A percentile compares a stretch with the other conserved stretches of the same genome.
Conservation (phyloP, 768 basidiomycete genomes). For the Cyclocybe cylindracea region DNA sequence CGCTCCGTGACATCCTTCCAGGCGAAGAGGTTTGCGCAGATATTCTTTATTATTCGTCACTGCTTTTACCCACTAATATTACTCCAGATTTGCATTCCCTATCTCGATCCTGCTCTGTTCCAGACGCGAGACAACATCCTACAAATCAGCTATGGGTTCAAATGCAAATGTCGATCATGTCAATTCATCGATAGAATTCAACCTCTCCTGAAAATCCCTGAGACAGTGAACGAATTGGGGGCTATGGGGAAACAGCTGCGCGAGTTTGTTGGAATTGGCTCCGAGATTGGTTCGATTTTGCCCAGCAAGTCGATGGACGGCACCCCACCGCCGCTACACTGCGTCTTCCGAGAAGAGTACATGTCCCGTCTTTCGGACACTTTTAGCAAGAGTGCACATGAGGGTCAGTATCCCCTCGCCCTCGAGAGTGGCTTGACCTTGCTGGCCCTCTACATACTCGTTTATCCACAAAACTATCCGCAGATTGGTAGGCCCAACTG, state of each 20-base stretch:
- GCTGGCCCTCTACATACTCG: constrained; percentile 63
- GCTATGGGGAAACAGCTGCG: constrained; percentile 34
- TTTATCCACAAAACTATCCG: constrained; percentile 81
- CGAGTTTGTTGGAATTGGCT: constrained; percentile 35
- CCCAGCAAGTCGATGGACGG: constrained; percentile 29
- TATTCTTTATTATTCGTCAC: background rate
- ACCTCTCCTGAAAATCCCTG: constrained; percentile 39
- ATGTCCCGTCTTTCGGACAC: constrained; percentile 57
- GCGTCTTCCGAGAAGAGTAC: constrained; percentile 57
- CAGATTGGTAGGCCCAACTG: constrained; percentile 62
- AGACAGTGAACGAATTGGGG: constrained; percentile 28
- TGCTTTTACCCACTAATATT: background rate
- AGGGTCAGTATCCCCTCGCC: constrained; percentile 55
- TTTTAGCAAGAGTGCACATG: constrained; percentile 74
- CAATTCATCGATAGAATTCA: constrained; percentile 38
- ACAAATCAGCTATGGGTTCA: constrained; percentile 66
- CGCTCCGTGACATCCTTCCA: constrained; percentile 52
- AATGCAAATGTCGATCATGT: constrained; percentile 64
- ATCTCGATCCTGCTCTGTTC: constrained; percentile 75
- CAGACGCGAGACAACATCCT: constrained; percentile 62
- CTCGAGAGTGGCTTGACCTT: constrained; percentile 55
- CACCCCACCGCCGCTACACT: constrained; percentile 41
- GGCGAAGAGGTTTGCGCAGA: constrained; percentile 62
- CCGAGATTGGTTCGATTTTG: constrained; percentile 21
- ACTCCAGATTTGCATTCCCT: constrained; percentile 68